Conservation (phyloP, 805 yeast species). For the Zygosaccharomyces pseudorouxii region DNA sequence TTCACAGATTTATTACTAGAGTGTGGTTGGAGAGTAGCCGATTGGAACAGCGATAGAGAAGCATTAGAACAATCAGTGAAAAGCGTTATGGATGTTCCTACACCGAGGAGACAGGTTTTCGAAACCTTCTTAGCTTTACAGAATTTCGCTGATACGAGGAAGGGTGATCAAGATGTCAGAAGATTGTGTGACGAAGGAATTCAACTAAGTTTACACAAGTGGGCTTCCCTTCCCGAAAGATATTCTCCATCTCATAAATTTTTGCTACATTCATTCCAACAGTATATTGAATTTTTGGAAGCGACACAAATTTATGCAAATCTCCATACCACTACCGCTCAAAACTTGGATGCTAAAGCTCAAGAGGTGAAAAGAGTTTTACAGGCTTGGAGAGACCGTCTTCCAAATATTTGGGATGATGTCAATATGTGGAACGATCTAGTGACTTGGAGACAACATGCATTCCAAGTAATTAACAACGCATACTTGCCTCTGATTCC, state of each 20-base stretch:
- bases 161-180: slow-evolving; percentile 77
- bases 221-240: slow-evolving; percentile 82
- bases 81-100: slow-evolving; percentile 97
- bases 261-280: slow-evolving; percentile 90
- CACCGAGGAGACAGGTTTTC: slow-evolving; percentile 92
- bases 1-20: slow-evolving; percentile 92
- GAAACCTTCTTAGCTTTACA: slow-evolving; percentile 92
- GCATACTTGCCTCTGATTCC: slow-evolving; percentile 92
- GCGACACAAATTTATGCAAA: slow-evolving; percentile 92
- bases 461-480: slow-evolving; percentile 91
- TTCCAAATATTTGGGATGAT: slow-evolving; percentile 97
- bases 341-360: slow-evolving; percentile 84
- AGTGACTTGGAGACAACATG: slow-evolving; percentile 98
- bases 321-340: slow-evolving; percentile 83
- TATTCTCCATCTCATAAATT: slow-evolving; percentile 83
- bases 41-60: slow-evolving; percentile 93
- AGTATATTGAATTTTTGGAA: slow-evolving; percentile 94
- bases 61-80: slow-evolving; percentile 91
- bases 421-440: slow-evolving; percentile 96
- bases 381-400: slow-evolving; percentile 96
- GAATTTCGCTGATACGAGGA: slow-evolving; percentile 87
- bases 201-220: slow-evolving; percentile 82
- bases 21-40: slow-evolving; percentile 99
- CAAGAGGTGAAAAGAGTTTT: slow-evolving; percentile 91
- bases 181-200: slow-evolving; percentile 93